These are phyloP conservation scores for Dictyostelium discoideum DNA, from an alignment of 78 protist genomes.

Conservation along the genomic window DNA sequence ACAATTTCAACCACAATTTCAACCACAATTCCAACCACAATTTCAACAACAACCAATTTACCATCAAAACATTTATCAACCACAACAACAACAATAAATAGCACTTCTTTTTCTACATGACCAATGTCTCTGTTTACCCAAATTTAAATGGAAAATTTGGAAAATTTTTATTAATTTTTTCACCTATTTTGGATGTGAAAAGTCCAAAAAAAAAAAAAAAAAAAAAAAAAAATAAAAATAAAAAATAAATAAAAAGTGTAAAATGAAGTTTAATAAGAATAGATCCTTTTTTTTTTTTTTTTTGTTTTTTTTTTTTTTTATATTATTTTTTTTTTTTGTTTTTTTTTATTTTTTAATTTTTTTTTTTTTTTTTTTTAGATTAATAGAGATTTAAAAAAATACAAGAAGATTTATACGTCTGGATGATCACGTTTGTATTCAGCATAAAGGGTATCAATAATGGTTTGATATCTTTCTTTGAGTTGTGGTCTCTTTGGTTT, in stretches of 20 bases:
- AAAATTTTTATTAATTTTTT: too few species aligned
- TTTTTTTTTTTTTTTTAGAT: neutral
- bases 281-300: too few species aligned
- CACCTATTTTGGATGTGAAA: too few species aligned
- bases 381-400: neutral
- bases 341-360: neutral
- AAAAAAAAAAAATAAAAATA: too few species aligned
- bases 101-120: too few species aligned
- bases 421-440: constrained; percentile 58
- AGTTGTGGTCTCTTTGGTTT: constrained; percentile 88
- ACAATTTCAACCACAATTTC: neutral
- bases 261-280: too few species aligned
- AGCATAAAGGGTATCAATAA: constrained; percentile 62
- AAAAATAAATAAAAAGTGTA: too few species aligned
- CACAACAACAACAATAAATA: neutral
- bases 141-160: too few species aligned
- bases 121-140: too few species aligned
- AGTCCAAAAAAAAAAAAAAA: too few species aligned
- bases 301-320: too few species aligned
- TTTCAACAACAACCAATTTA: neutral
- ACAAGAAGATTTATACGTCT: constrained; percentile 41
- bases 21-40: neutral
- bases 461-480: constrained; percentile 33
- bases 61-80: neutral
- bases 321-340: neutral